Base-by-base conservation (phyloP, 148 eudicot species). In the Spergularia bocconei region DNA sequence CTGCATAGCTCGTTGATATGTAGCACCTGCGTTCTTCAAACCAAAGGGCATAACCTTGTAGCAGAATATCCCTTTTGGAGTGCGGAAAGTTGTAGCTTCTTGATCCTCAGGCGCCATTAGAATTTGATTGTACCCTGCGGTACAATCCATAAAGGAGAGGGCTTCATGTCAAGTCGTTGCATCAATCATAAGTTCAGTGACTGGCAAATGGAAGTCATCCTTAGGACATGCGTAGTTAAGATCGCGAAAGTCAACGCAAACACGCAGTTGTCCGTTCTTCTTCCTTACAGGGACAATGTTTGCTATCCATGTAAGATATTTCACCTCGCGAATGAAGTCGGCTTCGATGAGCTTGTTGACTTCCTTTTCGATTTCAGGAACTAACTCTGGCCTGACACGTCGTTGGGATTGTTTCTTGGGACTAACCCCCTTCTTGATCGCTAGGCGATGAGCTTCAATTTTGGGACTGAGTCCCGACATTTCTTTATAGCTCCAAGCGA, bases 1-100 rank as follows among this genome's bases (percentile, higher is more conserved):
- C 19, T 64, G 62, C 78, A 75, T 75, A 11, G 64, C 71, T 3
- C 78, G 56, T 66, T 64, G 78, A 21, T 75, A 75, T 11, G 71
- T 66, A 0, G 71, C 60, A 3, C 51, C 39, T 1, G 56, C 63
- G 21, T 60, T 60, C 41, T 50, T 59, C 6, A 60, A 13, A 17
- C 66, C 38, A 41, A 71, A 71, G 4, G 75, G 61, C 61, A 29
- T 29, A 29, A 29, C 36, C 36, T 29, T 29, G 36, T 29, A 29
- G 3, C 36, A 2, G 3, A 29, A 29, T 29, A 29, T 29, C 36
- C 36, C 36, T 29, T 29, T 29, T 29, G 36, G 36, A 29, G 36
- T 29, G 15, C 29, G 63, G 20, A 59, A 59, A 1, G 29, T 12
- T n/a, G 29, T 59, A 2, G 4, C 63, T 16, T 59, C 20, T 21